Conservation (phyloP, 139 green algal species). For the Desmodesmus armatus region DNA sequence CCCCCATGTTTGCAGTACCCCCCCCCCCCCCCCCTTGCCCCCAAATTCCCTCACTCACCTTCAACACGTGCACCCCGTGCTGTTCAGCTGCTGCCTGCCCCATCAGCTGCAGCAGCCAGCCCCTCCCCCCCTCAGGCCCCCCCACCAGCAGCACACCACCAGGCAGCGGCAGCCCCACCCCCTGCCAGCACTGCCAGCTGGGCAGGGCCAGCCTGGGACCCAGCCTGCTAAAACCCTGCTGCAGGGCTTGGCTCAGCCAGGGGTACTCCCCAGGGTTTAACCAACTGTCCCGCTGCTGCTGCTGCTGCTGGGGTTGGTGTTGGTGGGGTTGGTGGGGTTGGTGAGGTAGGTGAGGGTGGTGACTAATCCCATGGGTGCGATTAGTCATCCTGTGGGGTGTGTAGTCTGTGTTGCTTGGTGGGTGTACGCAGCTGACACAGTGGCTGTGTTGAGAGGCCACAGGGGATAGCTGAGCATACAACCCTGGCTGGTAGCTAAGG, state of each 20-base stretch:
- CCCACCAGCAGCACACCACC: conserved; percentile 34
- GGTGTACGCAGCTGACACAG: too few relatives aligned
- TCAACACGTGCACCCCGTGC: conserved; percentile 15
- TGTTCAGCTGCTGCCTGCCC: conserved; percentile 7
- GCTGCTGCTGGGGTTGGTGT: conserved; percentile 35
- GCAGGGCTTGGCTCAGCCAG: conserved; percentile 24
- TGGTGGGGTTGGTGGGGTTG: not conserved
- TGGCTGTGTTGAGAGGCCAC: too few relatives aligned
- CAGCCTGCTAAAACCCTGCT: not conserved
- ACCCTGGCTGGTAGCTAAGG: too few relatives aligned
- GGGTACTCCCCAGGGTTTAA: conserved; percentile 34
- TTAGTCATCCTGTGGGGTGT: too few relatives aligned
- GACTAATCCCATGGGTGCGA: too few relatives aligned
- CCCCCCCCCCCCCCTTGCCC: too few relatives aligned
- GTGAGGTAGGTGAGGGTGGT: not conserved
- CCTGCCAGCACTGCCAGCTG: conserved; percentile 31
- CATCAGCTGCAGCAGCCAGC: conserved; percentile 37
- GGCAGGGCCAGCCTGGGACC: conserved; percentile 16
- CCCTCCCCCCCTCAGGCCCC: conserved; percentile 9
- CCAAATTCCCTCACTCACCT: too few relatives aligned
- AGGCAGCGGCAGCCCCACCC: conserved; percentile 24
- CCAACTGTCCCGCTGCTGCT: not conserved
- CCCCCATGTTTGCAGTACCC: too few relatives aligned
- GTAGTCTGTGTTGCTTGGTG: not conserved
- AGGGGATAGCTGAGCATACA: too few relatives aligned